Percentiles rank a stretch among this genome's conserved stretches.
Conservation (phyloP, 1,139 yeast species). For the Lodderomyces jiufengensis region DNA sequence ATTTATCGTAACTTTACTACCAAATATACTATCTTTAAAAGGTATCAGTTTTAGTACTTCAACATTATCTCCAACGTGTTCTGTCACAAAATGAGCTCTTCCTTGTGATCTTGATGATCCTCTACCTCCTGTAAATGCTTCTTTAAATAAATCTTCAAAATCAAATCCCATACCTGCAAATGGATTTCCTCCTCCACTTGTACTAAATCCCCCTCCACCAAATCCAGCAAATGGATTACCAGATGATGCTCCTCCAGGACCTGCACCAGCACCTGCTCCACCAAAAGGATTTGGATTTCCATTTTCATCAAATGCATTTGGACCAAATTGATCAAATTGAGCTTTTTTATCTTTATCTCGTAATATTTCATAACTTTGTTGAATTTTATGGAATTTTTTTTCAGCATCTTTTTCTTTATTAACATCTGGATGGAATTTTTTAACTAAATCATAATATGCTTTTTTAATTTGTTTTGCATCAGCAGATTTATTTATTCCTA, state of each 20-base stretch:
- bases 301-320: slow-evolving; percentile 73
- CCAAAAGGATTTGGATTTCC: slow-evolving; percentile 59
- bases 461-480: slow-evolving; percentile 84
- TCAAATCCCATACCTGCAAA: slow-evolving; percentile 54
- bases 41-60: slow-evolving; percentile 73
- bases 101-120: slow-evolving; percentile 33
- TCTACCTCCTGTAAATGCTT: slow-evolving; percentile 56
- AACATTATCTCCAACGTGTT: slow-evolving; percentile 85
- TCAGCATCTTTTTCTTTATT: slow-evolving; percentile 90
- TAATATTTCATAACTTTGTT: slow-evolving; percentile 89
- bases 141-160: slow-evolving; percentile 86
- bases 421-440: slow-evolving; percentile 93
- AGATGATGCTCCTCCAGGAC: slow-evolving; percentile 29
- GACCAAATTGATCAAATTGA: slow-evolving; percentile 89
- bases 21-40: slow-evolving; percentile 86
- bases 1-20: slow-evolving; percentile 62
- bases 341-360: slow-evolving; percentile 83
- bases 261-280: slow-evolving; percentile 38
- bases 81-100: slow-evolving; percentile 54
- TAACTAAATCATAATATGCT: slow-evolving; percentile 90
- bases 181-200: slow-evolving; percentile 39
- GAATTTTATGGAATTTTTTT: slow-evolving; percentile 84
- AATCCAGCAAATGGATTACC: slow-evolving; percentile 77
- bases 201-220: slow-evolving; percentile 72
- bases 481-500: slow-evolving; percentile 75